Conservation (phyloP, 768 basidiomycete genomes). For the Pisolithus microcarpus region DNA sequence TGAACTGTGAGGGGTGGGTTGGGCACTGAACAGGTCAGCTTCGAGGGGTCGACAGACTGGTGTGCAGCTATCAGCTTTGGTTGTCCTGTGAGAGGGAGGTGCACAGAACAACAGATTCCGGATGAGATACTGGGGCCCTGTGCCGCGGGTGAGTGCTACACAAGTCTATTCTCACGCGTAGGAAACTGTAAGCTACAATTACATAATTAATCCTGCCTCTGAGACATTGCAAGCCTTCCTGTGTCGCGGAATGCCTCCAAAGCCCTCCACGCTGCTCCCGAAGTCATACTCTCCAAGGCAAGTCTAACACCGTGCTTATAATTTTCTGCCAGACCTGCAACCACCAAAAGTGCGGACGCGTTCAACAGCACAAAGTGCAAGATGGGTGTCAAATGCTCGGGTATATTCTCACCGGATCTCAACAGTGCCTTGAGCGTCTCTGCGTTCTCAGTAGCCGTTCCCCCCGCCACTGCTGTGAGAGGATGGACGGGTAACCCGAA, state of each 20-base stretch:
- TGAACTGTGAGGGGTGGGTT: too few relatives aligned
- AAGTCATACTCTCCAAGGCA: conserved; percentile 54
- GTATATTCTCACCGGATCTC: conserved; percentile 47
- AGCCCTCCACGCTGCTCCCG: conserved; percentile 55
- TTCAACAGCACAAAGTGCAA: conserved; percentile 88
- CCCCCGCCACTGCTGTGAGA: conserved; percentile 62
- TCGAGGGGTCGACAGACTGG: too few relatives aligned
- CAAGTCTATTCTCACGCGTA: too few relatives aligned
- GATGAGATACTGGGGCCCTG: too few relatives aligned
- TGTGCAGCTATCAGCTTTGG: too few relatives aligned
- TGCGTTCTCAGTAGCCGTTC: conserved; percentile 76
- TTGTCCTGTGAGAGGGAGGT: too few relatives aligned
- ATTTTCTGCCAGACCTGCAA: conserved; percentile 67
- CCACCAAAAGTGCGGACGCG: conserved; percentile 78
- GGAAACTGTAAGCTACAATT: too few relatives aligned
- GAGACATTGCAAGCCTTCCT: conserved; percentile 16
- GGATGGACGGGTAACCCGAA: conserved; percentile 77
- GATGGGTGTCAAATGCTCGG: conserved; percentile 52
- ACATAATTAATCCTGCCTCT: too few relatives aligned
- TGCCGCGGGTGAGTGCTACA: too few relatives aligned
- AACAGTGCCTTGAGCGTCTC: conserved; percentile 61
- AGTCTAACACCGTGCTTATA: conserved; percentile 65
- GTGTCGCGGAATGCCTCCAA: conserved; percentile 44
- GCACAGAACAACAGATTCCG: too few relatives aligned
- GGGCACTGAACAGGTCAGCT: too few relatives aligned